Evolutionary conservation across 768 basidiomycete genomes (phyloP), one percentile per base, ranked within the genome.

Genomic region (Inosperma sp.): DNA sequence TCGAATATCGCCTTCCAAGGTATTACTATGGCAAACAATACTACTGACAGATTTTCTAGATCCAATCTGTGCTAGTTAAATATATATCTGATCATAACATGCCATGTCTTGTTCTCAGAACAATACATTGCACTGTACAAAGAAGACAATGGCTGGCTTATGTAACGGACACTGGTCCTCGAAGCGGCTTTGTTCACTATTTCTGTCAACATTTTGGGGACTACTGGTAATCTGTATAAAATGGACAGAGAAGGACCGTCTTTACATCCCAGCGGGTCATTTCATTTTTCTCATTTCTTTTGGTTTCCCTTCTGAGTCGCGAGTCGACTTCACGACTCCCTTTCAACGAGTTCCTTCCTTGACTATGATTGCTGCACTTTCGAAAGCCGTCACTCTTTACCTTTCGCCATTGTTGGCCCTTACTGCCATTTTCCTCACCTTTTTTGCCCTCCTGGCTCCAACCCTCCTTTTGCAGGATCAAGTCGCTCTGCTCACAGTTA

Each of bases 361-460:
- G 59, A 72, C 45, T 59, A 91, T 89, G 88, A 81, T 90, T 60
- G 70, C 81, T 53, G 77, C 79, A 56, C 73, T 88, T 34, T 83
- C 86, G 12, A 88, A 82, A 73, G 77, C 78, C 49, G 70, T 80
- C 56, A 82, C 78, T 47, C 71, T 86, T 46, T 88, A 83, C 61
- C 73, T 90, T 45, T 75, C 86, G 2, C 84, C 86, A 19, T 19
- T 86, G 4, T 68, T 90, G 42, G 75, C 80, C 53, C 68, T 89
- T 35, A 80, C 86, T 4, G 78, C 86, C 8, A 68, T 85, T 42
- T 57, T 90, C 27, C 79, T 91, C 34, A 71, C 80, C 3, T 61
- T 88, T 2, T 79, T 91, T 55, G 76, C 82, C 4, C 86, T 79
- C 54, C 68, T 88, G n/a, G 78, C 88, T 1, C 88, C 88, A 0